These are phyloP conservation scores for Elymus sibiricus DNA, from an alignment of 176 grass and related monocot species.

Conservation along the genomic window DNA sequence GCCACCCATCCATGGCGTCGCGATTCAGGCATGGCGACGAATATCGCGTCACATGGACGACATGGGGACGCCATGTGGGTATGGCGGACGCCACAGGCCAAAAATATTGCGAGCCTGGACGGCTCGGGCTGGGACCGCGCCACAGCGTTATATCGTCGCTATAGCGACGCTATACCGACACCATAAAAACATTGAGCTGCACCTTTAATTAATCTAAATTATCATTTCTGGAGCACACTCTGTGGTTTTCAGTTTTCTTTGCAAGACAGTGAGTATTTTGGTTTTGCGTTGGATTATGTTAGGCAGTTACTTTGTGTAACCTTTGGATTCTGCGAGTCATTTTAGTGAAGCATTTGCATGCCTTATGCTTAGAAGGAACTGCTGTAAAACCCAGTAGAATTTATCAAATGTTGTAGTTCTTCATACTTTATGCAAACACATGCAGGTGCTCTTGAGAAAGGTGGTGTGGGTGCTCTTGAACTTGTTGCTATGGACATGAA, in stretches of 20 bases:
- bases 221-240: conserved; percentile 1
- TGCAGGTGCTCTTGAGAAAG: conserved; percentile 97
- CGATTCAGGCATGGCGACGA: too few relatives aligned
- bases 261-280: not conserved
- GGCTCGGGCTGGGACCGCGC: too few relatives aligned
- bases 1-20: too few relatives aligned
- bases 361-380: conserved; percentile 16
- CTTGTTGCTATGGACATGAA: conserved; percentile 99
- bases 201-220: conserved; percentile 13
- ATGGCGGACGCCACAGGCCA: too few relatives aligned
- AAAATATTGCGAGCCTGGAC: too few relatives aligned
- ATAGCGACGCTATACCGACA: too few relatives aligned
- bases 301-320: not conserved
- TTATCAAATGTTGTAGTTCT: conserved; percentile 16
- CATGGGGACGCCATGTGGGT: too few relatives aligned
- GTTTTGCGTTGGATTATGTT: conserved; percentile 1
- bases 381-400: not conserved
- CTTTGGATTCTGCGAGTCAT: not conserved
- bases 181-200: too few relatives aligned
- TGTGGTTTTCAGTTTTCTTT: not conserved
- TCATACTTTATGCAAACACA: conserved; percentile 19
- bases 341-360: conserved; percentile 30
- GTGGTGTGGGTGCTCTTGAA: conserved; percentile 98
- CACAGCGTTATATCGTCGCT: too few relatives aligned
- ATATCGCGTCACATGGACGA: too few relatives aligned